Evolutionary conservation across 495 filamentous ascomycete genomes (phyloP).

Genomic region (Diplogelasinospora grovesii): DNA sequence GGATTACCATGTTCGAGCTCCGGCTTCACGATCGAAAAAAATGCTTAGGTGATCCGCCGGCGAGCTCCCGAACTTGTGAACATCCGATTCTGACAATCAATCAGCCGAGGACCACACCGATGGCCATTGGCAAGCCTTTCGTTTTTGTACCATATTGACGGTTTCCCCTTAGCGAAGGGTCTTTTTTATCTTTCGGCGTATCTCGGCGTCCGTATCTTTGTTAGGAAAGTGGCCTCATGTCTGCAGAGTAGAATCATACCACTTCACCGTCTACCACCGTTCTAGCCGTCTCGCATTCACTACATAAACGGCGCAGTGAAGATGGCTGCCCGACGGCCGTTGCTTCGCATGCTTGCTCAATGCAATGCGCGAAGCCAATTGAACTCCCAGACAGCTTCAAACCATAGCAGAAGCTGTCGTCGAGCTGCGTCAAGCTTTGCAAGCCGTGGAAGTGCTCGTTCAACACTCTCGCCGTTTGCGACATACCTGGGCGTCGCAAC

Average conservation of each 20-base stretch:
- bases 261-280: conserved; percentile 10
- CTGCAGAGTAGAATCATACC: conserved; percentile 17
- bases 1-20: no score
- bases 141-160: background rate
- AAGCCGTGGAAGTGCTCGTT: conserved; percentile 2
- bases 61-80: conserved; percentile 7
- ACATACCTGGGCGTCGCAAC: conserved; percentile 20
- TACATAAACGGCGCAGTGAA: conserved; percentile 7
- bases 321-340: conserved; percentile 20
- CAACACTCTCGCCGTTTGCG: conserved; percentile 2
- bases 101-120: conserved; percentile 16
- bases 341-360: conserved; percentile 20
- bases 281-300: conserved; percentile 1
- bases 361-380: conserved; percentile 17
- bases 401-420: conserved; percentile 4
- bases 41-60: no score
- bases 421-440: conserved; percentile 16
- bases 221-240: conserved; percentile 27
- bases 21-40: no score
- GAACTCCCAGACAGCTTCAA: background rate
- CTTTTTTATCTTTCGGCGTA: conserved; percentile 3
- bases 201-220: conserved; percentile 6
- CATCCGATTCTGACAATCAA: conserved; percentile 21
- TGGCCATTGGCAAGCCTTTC: background rate
- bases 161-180: background rate